Evolutionary conservation across 2,329 filamentous ascomycete genomes (phyloP), one percentile per base, ranked within the genome.

Genomic region (Neocucurbitaria cava): DNA sequence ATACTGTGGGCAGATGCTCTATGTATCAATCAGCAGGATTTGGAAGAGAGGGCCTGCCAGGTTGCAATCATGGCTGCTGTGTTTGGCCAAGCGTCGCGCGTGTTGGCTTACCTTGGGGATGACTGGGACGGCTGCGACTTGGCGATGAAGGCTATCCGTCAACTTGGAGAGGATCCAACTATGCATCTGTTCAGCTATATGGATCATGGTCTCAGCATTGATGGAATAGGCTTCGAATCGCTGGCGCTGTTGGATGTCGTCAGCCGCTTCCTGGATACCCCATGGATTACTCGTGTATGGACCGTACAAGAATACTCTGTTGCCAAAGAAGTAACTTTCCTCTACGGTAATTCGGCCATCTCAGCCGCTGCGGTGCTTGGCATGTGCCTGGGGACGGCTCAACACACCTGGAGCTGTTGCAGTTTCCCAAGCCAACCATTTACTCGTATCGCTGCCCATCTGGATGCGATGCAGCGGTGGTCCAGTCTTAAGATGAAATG

Each of bases 11-110:
- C 44, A 0, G 61, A 64, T 30, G 59, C 56, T 30, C 31, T 53
- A 1, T 64, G 59, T 24, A 58, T 66, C 31, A 58, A 66, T 24
- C 61, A 65, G 21, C 42, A 40, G 0, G 43, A 62, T 33, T n/a
- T 23, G 5, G 20, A 39, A 3, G 59, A 64, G 42, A 17, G 41
- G 4, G 42, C 24, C 2, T 3, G 49, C 2, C 59, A 60, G 44
- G 54, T 64, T 0, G 23, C 46, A 6, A 28, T 54, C 2, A 64
- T 60, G 61, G 31, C 47, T 5, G 45, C 60, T 8, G 51, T 64
- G 17, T 64, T 58, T 7, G 36, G 23, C 7, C 39, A n/a, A 1
- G 52, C 58, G 7, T 6, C 46, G 8, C 18, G 23, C 18, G 21
- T 41, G 8, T 6, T 41, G 3, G 39, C 39, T 3, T 41, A 41